Evolutionary conservation across 2,329 filamentous ascomycete genomes (phyloP), one percentile per base, ranked within the genome.

Genomic region (Fusarium sulawesiense): DNA sequence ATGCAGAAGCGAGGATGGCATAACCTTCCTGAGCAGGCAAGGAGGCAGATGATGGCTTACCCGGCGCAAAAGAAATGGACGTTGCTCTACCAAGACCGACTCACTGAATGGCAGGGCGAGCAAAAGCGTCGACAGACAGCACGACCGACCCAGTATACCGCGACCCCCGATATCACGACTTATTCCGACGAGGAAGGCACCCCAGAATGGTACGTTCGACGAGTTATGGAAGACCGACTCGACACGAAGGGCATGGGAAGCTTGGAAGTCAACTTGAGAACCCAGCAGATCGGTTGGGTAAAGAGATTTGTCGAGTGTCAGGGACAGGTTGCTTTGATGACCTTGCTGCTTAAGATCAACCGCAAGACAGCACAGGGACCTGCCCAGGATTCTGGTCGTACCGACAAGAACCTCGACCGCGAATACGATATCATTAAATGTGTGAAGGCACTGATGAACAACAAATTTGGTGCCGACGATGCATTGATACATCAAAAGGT

Each of bases 1-100:
- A 98, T 99, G 96, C 93, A 97, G 77, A 98, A 98, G 82, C 89
- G 96, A 82, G 96, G 95, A 71, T 98, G 94, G 93, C 96, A 97
- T 82, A 97, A 97, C 80, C 84, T 99, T 70, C 96, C 96, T 7
- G 96, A 99, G 77, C 93, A 97, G 82, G 96, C 96, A 30, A 89
- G 92, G 73, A 88, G 95, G 66, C 96, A 98, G 83, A 98, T 99
- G 95, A 88, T 96, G 81, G 94, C 94, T 40, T 98, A 99, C 78
- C 93, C 94, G 16, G 88, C 96, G 11, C 89, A 91, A 70, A 98
- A 98, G 85, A 99, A 98, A 82, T 99, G 96, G 96, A 98, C 94
- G 3, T 84, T 99, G 64, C 92, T 99, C 54, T 92, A 98, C 79
- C 95, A 99, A 81, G 96, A 99, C 82, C 91, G 93, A 67, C 85